These are phyloP conservation scores for Chloroidium sp. DNA, from an alignment of 163 green algal genomes.

Conservation along the genomic window DNA sequence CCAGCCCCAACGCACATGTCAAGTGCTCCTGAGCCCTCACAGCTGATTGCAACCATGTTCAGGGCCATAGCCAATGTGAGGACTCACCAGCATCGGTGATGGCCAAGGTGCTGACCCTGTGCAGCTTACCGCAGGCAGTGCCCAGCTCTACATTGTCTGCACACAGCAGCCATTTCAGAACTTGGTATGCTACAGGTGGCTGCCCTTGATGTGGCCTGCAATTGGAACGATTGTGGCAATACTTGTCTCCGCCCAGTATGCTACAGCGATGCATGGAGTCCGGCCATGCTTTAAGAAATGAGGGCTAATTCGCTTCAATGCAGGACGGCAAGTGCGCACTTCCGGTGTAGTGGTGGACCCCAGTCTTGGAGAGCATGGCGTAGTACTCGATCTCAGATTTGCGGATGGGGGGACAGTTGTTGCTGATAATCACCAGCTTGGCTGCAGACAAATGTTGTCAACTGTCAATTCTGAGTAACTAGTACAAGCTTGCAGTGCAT, in stretches of 20 bases:
- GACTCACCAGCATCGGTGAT: constrained; percentile 88
- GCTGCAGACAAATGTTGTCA: constrained; percentile 38
- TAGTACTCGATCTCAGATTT: constrained; percentile 99
- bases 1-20: background rate
- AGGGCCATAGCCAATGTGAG: background rate
- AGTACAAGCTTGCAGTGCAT: too few relatives aligned
- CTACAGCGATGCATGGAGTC: too few relatives aligned
- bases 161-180: background rate
- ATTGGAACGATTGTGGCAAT: too few relatives aligned
- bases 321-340: constrained; percentile 39
- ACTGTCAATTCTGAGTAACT: background rate
- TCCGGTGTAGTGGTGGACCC: constrained; percentile 95
- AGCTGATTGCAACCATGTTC: too few relatives aligned
- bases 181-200: background rate
- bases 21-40: background rate
- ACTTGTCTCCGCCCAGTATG: too few relatives aligned
- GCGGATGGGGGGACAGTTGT: constrained; percentile 91
- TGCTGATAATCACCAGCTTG: constrained; percentile 98
- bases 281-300: background rate
- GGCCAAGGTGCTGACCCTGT: constrained; percentile 82
- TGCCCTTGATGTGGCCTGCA: too few relatives aligned
- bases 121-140: constrained; percentile 95
- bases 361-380: constrained; percentile 97
- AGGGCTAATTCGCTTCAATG: background rate
- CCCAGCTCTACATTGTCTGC: constrained; percentile 97